These are phyloP conservation scores for Cylindrodendrum hubeiense DNA, from an alignment of 2,329 filamentous ascomycete genomes.

Conservation along the genomic window DNA sequence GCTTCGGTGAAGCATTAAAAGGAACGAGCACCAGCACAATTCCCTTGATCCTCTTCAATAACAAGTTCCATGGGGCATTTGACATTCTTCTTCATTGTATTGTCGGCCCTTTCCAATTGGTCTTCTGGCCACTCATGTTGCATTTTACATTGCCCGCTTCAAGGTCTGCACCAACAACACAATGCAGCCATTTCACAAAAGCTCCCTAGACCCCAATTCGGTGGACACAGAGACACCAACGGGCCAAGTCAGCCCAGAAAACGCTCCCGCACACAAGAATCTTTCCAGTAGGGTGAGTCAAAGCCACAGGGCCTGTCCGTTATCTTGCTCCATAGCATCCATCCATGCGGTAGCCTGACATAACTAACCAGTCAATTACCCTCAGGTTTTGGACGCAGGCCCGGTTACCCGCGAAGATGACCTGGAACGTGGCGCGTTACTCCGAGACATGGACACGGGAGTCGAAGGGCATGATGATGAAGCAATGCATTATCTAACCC, in stretches of 20 bases:
- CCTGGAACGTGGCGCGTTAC: too few species aligned
- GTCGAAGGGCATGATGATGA: too few species aligned
- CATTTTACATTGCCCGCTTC: neutral
- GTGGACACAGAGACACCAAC: neutral
- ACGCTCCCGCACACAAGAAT: neutral
- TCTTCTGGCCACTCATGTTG: neutral
- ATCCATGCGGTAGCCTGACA: neutral
- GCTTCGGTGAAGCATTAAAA: too few species aligned
- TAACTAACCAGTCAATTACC: too few species aligned
- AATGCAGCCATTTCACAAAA: neutral
- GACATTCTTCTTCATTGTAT: neutral
- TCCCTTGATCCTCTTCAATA: too few species aligned
- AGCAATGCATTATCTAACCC: too few species aligned
- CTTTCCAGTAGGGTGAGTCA: slow-evolving; percentile 1
- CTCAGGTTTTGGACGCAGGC: too few species aligned
- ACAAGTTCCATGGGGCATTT: too few species aligned
- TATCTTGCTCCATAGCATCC: neutral
- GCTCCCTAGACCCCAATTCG: too few species aligned
- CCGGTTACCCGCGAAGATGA: too few species aligned
- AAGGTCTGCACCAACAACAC: neutral
- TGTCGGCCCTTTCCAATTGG: neutral
- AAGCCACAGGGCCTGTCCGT: neutral
- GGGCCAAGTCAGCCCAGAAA: neutral
- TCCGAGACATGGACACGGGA: too few species aligned
- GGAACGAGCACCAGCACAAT: too few species aligned